These are phyloP conservation scores for Tolypocladium ovalisporum DNA, from an alignment of 2,329 filamentous ascomycete species.

Conservation along the genomic window DNA sequence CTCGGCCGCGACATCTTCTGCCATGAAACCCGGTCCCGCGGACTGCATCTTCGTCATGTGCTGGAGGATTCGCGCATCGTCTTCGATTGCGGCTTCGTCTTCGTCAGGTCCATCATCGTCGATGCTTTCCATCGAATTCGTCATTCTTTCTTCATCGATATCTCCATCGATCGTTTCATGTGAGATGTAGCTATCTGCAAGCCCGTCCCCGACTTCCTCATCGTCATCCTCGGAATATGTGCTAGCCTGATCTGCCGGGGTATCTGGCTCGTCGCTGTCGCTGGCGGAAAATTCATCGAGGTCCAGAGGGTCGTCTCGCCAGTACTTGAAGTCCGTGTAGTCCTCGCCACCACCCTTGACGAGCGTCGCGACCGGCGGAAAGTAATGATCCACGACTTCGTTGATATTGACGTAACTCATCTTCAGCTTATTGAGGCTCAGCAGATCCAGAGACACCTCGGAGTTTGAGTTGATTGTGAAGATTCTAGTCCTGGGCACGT, in stretches of 20 bases:
- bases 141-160: slow-evolving; percentile 25
- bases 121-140: slow-evolving; percentile 28
- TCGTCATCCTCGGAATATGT: slow-evolving; percentile 33
- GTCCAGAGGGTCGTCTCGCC: slow-evolving; percentile 76
- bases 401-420: slow-evolving; percentile 96
- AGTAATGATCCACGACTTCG: slow-evolving; percentile 96
- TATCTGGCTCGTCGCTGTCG: slow-evolving; percentile 50
- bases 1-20: slow-evolving; percentile 42
- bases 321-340: slow-evolving; percentile 95
- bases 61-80: slow-evolving; percentile 5
- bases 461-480: slow-evolving; percentile 99
- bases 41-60: slow-evolving; percentile 5
- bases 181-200: slow-evolving; percentile 47
- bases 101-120: slow-evolving; percentile 23
- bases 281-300: slow-evolving; percentile 83
- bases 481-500: slow-evolving; percentile 86
- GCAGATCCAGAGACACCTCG: slow-evolving; percentile 81
- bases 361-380: slow-evolving; percentile 79
- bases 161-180: slow-evolving; percentile 33
- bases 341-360: slow-evolving; percentile 86
- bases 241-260: slow-evolving; percentile 31
- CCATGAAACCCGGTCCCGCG: slow-evolving; percentile 10
- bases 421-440: slow-evolving; percentile 88
- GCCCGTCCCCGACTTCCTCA: slow-evolving; percentile 26
- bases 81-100: slow-evolving; percentile 10